These are phyloP conservation scores for Penicillium rolfsii DNA, from an alignment of 2,329 filamentous ascomycete genomes.

Conservation along the genomic window DNA sequence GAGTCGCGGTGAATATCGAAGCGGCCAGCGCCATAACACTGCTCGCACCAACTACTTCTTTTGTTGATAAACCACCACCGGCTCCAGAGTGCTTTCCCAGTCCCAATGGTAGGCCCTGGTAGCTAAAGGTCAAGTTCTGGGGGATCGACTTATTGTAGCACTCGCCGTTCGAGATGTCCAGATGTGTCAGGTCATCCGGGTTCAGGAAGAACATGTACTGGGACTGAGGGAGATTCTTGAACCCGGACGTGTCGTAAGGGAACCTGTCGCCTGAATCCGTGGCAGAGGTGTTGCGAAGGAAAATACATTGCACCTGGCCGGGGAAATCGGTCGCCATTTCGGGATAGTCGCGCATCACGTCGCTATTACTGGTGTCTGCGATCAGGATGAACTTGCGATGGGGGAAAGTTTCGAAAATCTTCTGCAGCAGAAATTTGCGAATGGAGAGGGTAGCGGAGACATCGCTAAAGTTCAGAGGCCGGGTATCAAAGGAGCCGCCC, in stretches of 20 bases:
- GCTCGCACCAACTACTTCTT: background rate
- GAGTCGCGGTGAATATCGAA: background rate
- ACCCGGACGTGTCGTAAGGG: constrained; percentile 74
- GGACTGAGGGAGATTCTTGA: constrained; percentile 66
- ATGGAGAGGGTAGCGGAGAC: constrained; percentile 71
- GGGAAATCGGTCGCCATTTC: constrained; percentile 68
- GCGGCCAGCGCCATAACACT: background rate
- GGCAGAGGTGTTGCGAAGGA: constrained; percentile 72
- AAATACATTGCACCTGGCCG: constrained; percentile 74
- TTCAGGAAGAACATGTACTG: constrained; percentile 80
- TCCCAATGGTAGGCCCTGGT: constrained; percentile 55
- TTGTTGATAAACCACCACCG: constrained; percentile 12
- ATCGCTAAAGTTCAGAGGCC: constrained; percentile 79
- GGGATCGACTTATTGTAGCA: constrained; percentile 67
- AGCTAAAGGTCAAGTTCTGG: constrained; percentile 73
- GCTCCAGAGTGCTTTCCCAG: constrained; percentile 24
- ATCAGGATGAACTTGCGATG: constrained; percentile 74
- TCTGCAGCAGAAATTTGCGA: constrained; percentile 69
- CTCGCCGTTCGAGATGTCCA: constrained; percentile 69
- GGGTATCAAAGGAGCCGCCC: constrained; percentile 74
- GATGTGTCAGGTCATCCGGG: constrained; percentile 66
- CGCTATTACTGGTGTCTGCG: constrained; percentile 75
- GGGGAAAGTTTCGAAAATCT: constrained; percentile 75
- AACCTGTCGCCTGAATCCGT: constrained; percentile 70
- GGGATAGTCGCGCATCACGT: constrained; percentile 68